These are phyloP conservation scores for Cryptosporidium baileyi DNA, from an alignment of 169 alveolate species.

Conservation along the genomic window DNA sequence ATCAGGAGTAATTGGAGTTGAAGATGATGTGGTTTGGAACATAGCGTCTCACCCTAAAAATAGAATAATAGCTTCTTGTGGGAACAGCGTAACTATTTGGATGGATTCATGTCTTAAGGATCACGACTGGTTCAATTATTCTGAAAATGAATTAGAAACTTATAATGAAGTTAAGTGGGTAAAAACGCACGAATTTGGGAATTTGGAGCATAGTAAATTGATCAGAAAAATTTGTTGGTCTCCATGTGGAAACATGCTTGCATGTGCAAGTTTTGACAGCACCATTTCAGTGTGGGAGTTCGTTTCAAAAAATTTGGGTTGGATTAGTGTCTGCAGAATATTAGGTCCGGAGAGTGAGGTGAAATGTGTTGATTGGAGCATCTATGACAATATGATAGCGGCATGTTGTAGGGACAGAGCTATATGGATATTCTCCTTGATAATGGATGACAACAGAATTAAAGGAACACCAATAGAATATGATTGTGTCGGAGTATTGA, in stretches of 20 bases:
- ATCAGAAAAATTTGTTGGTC: conserved; percentile 84
- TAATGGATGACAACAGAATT: conserved; percentile 68
- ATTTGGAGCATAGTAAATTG: conserved; percentile 78
- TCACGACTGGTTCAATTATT: conserved; percentile 46
- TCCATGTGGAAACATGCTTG: conserved; percentile 82
- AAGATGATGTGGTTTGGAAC: conserved; percentile 13
- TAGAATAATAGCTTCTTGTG: conserved; percentile 58
- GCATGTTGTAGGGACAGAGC: conserved; percentile 89
- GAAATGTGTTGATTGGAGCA: conserved; percentile 85
- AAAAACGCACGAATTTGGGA: conserved; percentile 38
- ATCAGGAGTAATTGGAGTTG: conserved; percentile 6
- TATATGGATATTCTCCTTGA: conserved; percentile 88
- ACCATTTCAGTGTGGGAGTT: conserved; percentile 83
- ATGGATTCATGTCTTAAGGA: background rate
- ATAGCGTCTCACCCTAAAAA: conserved; percentile 40
- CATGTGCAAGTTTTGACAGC: conserved; percentile 85
- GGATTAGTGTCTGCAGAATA: conserved; percentile 76
- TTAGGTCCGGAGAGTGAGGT: conserved; percentile 89
- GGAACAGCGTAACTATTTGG: conserved; percentile 22
- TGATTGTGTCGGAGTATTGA: conserved; percentile 80
- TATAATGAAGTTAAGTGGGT: background rate
- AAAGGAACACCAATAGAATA: conserved; percentile 71
- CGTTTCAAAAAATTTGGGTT: conserved; percentile 74
- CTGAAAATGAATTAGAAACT: background rate
- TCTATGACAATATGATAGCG: conserved; percentile 81